Evolutionary conservation across 345 rosid genomes (phyloP).

Genomic region (Corymbia maculata): DNA sequence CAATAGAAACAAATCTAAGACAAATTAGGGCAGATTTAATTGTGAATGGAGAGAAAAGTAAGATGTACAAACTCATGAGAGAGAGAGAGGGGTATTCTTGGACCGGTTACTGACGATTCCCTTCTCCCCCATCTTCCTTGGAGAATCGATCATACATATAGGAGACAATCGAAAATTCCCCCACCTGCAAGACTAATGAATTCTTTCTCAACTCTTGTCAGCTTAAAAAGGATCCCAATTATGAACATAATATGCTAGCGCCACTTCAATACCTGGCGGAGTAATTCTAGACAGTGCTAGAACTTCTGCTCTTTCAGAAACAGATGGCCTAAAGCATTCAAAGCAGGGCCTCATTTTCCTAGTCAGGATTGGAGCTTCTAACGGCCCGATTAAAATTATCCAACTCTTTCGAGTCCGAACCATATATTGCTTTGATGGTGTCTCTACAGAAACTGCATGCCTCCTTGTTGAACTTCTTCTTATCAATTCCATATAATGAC

Average conservation of each 20-base stretch:
- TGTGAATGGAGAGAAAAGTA: not conserved
- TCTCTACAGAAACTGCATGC: constrained; percentile 69
- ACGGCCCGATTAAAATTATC: constrained; percentile 40
- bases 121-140: not conserved
- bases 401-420: constrained; percentile 48
- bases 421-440: constrained; percentile 61
- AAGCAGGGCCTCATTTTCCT: not conserved
- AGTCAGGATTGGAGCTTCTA: constrained; percentile 12
- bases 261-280: not conserved
- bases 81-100: not conserved
- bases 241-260: not conserved
- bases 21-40: not conserved
- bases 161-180: not conserved
- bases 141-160: not conserved
- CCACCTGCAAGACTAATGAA: not conserved
- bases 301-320: not conserved
- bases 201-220: not conserved
- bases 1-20: not conserved
- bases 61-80: not conserved
- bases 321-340: not conserved
- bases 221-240: not conserved
- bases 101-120: not conserved
- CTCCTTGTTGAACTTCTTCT: constrained; percentile 64
- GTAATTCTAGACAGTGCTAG: not conserved
- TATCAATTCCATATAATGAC: constrained; percentile 39